phyloP scores from a whole-genome alignment of 2,329 filamentous ascomycete species.

The Claviceps spartinae region DNA sequence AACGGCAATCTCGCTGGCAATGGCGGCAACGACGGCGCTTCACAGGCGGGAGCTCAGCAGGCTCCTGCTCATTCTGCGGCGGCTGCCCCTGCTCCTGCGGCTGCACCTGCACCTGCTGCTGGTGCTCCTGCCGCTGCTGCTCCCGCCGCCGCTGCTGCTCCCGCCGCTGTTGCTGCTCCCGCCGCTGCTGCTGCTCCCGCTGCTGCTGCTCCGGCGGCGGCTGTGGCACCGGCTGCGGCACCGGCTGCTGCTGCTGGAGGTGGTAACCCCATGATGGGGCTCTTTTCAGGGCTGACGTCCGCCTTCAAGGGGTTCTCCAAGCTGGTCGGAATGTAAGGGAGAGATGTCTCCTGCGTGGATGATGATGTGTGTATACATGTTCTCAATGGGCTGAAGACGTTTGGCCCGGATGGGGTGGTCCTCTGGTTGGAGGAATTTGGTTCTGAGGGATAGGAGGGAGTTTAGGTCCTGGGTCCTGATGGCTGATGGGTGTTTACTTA shows the following conservation, averaged over 20 bases:
- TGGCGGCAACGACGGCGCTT: not conserved
- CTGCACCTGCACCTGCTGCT: not conserved
- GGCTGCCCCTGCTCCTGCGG: not conserved
- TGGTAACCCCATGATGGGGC: not conserved
- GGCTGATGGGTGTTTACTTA: too few species aligned
- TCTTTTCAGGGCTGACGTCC: too few species aligned
- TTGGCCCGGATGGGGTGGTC: too few species aligned
- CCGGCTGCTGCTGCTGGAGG: not conserved
- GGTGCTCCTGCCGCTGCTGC: not conserved
- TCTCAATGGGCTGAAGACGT: too few species aligned
- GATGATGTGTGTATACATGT: too few species aligned
- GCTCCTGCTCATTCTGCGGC: not conserved
- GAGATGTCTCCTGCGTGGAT: too few species aligned
- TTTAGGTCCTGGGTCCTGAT: too few species aligned
- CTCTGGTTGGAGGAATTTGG: too few species aligned
- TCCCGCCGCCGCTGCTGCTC: not conserved
- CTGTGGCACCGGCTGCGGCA: not conserved
- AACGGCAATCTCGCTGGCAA: not conserved
- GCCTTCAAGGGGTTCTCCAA: too few species aligned
- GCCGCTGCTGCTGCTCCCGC: not conserved
- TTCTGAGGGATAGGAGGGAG: too few species aligned
- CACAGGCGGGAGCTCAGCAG: not conserved
- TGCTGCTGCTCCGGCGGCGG: not conserved
- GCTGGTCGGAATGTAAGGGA: too few species aligned
- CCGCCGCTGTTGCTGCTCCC: not conserved